A percentile compares a stretch with the other conserved stretches of the same genome.
These are phyloP conservation scores for Alternaria sp. DNA, from an alignment of 2,329 filamentous ascomycete species.

Conservation along the genomic window DNA sequence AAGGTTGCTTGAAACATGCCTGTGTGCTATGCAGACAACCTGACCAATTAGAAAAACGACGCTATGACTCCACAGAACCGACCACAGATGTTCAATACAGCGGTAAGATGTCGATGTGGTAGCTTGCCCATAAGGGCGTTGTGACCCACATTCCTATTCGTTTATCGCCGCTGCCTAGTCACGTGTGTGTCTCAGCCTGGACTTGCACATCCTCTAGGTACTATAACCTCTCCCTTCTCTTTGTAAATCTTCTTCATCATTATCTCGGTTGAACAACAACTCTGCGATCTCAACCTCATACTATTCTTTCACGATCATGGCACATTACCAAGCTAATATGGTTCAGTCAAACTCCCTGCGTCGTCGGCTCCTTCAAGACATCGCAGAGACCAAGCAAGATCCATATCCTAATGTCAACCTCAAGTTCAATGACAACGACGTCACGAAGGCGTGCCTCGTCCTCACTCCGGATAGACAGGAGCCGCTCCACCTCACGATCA, in stretches of 20 bases:
- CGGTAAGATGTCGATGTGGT: neutral
- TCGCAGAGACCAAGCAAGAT: constrained; percentile 56
- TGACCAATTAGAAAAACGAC: too few species aligned
- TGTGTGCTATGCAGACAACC: too few species aligned
- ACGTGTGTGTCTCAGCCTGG: neutral
- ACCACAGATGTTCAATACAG: neutral
- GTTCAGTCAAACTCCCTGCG: constrained; percentile 13
- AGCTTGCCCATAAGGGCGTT: neutral
- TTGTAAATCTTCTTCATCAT: neutral
- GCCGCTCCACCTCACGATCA: constrained; percentile 57
- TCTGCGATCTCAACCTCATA: neutral
- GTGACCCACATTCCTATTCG: neutral
- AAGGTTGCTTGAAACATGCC: too few species aligned
- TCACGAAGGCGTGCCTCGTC: constrained; percentile 55
- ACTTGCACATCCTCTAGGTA: neutral
- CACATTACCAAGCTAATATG: neutral
- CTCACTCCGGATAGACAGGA: constrained; percentile 53
- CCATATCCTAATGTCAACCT: constrained; percentile 60
- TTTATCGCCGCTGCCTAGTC: constrained; percentile 2
- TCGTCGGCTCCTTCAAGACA: constrained; percentile 53
- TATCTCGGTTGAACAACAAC: neutral
- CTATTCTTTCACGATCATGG: neutral
- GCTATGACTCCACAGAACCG: neutral
- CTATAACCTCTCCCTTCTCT: neutral
- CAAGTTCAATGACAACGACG: constrained; percentile 48